phyloP scores from a whole-genome alignment of 176 grass and related monocot species.

The Zea luxurians region DNA sequence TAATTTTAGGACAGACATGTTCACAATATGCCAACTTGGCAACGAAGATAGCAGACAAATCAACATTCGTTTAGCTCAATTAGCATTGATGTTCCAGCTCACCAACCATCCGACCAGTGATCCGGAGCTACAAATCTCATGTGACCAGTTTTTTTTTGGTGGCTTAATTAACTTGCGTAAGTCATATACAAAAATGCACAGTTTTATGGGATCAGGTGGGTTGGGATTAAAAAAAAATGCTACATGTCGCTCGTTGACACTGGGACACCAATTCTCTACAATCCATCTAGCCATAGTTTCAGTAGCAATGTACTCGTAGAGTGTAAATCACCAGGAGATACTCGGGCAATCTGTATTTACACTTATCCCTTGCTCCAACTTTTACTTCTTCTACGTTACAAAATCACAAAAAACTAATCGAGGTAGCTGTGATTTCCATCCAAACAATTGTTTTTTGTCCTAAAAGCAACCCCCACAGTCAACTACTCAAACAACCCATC shows the following conservation, averaged over 20 bases:
- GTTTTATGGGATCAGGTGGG: neutral
- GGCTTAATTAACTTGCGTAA: constrained; percentile 3
- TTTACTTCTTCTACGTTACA: too few species aligned
- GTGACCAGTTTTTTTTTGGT: neutral
- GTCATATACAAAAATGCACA: neutral
- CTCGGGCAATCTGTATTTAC: too few species aligned
- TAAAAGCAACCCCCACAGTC: too few species aligned
- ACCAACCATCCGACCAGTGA: constrained; percentile 4
- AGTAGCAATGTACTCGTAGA: too few species aligned
- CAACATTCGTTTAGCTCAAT: constrained; percentile 15
- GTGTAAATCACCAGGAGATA: too few species aligned
- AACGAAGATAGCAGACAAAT: constrained; percentile 29
- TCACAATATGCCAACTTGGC: neutral
- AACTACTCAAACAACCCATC: too few species aligned
- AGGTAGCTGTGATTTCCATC: too few species aligned
- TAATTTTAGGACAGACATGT: neutral
- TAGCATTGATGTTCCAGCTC: constrained; percentile 20
- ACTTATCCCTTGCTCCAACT: too few species aligned
- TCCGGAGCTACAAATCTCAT: constrained; percentile 9
- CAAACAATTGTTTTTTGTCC: too few species aligned
- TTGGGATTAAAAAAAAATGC: too few species aligned
- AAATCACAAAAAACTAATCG: too few species aligned
- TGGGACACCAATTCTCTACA: neutral
- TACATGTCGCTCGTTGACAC: neutral
- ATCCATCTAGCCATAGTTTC: neutral